Evolutionary conservation across 2,329 filamentous ascomycete genomes (phyloP).

Genomic region (Nothophoma quercina): DNA sequence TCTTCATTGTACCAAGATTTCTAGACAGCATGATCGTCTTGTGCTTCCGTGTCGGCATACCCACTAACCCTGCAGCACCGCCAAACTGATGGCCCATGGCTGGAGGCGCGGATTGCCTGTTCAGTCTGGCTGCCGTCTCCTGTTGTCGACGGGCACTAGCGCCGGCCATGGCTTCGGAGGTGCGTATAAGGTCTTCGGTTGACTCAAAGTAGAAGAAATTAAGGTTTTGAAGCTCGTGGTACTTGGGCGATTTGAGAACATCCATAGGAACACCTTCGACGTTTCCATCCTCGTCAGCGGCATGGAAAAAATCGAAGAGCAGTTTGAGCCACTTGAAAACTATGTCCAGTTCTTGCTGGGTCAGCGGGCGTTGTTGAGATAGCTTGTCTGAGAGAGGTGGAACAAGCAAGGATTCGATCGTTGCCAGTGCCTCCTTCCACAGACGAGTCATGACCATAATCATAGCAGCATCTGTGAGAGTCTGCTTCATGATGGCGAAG

Average conservation of each 20-base stretch:
- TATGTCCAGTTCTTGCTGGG: slow-evolving; percentile 87
- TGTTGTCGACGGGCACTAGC: slow-evolving; percentile 81
- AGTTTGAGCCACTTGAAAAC: slow-evolving; percentile 94
- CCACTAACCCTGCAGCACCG: slow-evolving; percentile 65
- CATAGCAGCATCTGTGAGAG: slow-evolving; percentile 94
- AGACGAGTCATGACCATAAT: slow-evolving; percentile 96
- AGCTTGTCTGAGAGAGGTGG: slow-evolving; percentile 95
- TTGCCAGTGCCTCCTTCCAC: slow-evolving; percentile 96
- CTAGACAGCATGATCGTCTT: slow-evolving; percentile 86
- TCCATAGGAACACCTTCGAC: slow-evolving; percentile 88
- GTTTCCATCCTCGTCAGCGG: slow-evolving; percentile 84
- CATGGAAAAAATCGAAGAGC: slow-evolving; percentile 94
- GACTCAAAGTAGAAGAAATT: slow-evolving; percentile 99
- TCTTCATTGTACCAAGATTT: slow-evolving; percentile 94
- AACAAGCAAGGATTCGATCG: slow-evolving; percentile 87
- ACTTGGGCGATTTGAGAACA: slow-evolving; percentile 95
- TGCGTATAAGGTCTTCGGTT: slow-evolving; percentile 88
- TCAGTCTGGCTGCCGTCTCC: slow-evolving; percentile 63
- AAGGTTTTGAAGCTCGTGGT: slow-evolving; percentile 93
- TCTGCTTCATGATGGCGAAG: slow-evolving; percentile 98
- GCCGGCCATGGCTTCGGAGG: slow-evolving; percentile 94
- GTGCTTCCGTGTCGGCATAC: slow-evolving; percentile 61
- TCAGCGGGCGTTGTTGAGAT: slow-evolving; percentile 82
- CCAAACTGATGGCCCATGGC: slow-evolving; percentile 61
- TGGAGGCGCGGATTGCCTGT: slow-evolving; percentile 74